A percentile compares a stretch with the other conserved stretches of the same genome.
Conservation (phyloP, 371 early-diverging fungal genomes). For the Zychaea mexicana region DNA sequence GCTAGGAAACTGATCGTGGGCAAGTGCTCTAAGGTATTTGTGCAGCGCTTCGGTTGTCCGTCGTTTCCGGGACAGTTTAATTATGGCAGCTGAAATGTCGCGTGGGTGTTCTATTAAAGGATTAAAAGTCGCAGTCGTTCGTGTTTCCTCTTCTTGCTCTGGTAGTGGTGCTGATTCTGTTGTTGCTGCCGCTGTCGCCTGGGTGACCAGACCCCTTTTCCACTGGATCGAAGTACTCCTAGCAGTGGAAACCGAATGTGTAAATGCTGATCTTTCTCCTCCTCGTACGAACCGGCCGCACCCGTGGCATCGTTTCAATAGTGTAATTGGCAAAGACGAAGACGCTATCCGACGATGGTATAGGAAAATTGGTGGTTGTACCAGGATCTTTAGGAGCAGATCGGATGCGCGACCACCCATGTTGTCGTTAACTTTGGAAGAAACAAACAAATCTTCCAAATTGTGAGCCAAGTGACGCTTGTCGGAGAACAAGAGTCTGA, state of each 20-base stretch:
- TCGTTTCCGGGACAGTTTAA: background rate
- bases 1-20: slow-evolving; percentile 9
- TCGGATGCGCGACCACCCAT: slow-evolving; percentile 1
- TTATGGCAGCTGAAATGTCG: slow-evolving; percentile 1
- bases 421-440: background rate
- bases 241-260: too few species aligned
- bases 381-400: background rate
- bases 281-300: background rate
- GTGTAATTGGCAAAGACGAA: background rate
- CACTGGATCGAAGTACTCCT: background rate
- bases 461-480: too few species aligned
- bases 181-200: background rate
- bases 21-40: slow-evolving; percentile 8
- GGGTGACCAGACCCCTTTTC: background rate
- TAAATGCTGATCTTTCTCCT: too few species aligned
- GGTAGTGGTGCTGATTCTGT: background rate
- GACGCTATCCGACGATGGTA: background rate
- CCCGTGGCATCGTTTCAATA: background rate
- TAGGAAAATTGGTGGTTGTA: background rate
- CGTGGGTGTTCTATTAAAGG: background rate
- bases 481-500: too few species aligned
- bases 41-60: slow-evolving; percentile 2
- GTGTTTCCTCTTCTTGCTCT: background rate
- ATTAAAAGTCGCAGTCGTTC: background rate
- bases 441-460: slow-evolving; percentile 1